Conservation (phyloP, 1,284 basidiomycete genomes). For the Cutaneotrichosporon sp. region DNA sequence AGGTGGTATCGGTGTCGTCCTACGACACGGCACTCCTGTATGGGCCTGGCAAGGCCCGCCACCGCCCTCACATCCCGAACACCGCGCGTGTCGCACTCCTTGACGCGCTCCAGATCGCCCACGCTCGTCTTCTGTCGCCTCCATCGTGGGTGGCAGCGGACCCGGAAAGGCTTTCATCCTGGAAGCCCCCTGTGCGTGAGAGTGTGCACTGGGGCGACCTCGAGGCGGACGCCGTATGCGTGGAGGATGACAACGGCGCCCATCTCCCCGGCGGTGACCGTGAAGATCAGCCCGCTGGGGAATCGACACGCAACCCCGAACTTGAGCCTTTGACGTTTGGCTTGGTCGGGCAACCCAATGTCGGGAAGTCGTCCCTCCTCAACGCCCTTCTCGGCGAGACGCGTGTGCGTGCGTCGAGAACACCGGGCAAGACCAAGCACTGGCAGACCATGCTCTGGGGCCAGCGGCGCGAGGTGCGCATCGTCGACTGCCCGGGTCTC, state of each 20-base stretch:
- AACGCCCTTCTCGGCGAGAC: constrained; percentile 85
- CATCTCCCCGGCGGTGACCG: constrained; percentile 27
- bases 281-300: constrained; percentile 33
- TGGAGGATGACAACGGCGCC: constrained; percentile 13
- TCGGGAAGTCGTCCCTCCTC: constrained; percentile 86
- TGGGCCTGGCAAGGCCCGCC: constrained; percentile 24
- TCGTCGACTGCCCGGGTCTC: constrained; percentile 83
- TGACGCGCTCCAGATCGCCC: constrained; percentile 65
- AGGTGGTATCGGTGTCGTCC: constrained; percentile 71
- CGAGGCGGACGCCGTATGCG: constrained; percentile 44
- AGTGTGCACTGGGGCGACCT: constrained; percentile 71
- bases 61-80: constrained; percentile 68
- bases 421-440: constrained; percentile 94
- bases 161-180: constrained; percentile 61
- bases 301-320: constrained; percentile 34
- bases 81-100: constrained; percentile 61
- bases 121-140: constrained; percentile 68
- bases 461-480: constrained; percentile 66
- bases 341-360: constrained; percentile 89
- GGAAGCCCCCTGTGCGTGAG: constrained; percentile 66
- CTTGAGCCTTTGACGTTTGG: constrained; percentile 75
- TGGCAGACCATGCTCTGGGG: constrained; percentile 87
- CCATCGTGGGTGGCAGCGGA: constrained; percentile 63
- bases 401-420: constrained; percentile 80
- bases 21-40: constrained; percentile 61